Conservation (phyloP, 495 filamentous ascomycete genomes). For the Bacidia rubella region DNA sequence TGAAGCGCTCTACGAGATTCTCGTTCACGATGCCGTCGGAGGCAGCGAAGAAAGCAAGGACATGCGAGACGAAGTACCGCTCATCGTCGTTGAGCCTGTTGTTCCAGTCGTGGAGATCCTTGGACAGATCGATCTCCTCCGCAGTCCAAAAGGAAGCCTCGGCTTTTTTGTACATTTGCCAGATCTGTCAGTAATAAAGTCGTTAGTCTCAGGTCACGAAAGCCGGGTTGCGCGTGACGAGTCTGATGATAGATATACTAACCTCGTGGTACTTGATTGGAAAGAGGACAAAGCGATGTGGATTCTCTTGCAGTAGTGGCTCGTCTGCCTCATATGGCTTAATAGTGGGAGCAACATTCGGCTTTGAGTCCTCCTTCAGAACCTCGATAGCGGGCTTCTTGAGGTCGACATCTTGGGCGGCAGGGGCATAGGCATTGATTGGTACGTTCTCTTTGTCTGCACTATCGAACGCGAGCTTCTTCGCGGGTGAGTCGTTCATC, state of each 20-base stretch:
- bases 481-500: constrained; percentile 77
- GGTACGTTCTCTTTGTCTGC: constrained; percentile 74
- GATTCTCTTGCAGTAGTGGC: constrained; percentile 90
- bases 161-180: constrained; percentile 99
- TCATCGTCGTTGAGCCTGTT: constrained; percentile 93
- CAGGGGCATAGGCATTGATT: constrained; percentile 39
- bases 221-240: constrained; percentile 61
- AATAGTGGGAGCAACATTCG: constrained; percentile 43
- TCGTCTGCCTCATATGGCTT: constrained; percentile 67
- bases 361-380: constrained; percentile 33
- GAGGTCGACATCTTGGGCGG: constrained; percentile 40
- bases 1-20: constrained; percentile 97
- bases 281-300: constrained; percentile 92
- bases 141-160: constrained; percentile 99
- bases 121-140: constrained; percentile 97
- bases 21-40: constrained; percentile 99
- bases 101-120: constrained; percentile 98
- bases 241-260: constrained; percentile 43
- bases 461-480: constrained; percentile 69
- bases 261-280: constrained; percentile 99
- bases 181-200: constrained; percentile 82
- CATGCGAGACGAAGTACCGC: constrained; percentile 94
- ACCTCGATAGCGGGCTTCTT: constrained; percentile 36
- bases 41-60: constrained; percentile 98
- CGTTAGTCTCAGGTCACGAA: no score